A percentile compares a stretch with the other conserved stretches of the same genome.
Conservation (phyloP, 2,329 filamentous ascomycete genomes). For the Diaporthe vexans region DNA sequence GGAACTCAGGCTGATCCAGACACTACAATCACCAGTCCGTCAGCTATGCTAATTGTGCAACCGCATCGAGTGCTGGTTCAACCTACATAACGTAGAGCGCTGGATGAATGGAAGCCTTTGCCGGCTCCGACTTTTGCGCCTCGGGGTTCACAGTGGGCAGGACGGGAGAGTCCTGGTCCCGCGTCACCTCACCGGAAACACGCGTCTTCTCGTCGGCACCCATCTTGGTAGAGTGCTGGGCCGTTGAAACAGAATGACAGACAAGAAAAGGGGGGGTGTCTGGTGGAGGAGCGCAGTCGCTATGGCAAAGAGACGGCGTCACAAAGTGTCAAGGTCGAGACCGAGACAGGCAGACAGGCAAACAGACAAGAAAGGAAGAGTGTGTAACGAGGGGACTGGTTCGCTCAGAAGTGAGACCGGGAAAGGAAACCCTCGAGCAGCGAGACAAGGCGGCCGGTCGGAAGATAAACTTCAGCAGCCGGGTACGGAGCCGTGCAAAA, state of each 20-base stretch:
- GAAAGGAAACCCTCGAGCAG: conserved; percentile 14
- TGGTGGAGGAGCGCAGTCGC: conserved; percentile 24
- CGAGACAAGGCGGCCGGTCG: conserved; percentile 22
- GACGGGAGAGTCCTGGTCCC: conserved; percentile 71
- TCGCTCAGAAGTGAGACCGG: conserved; percentile 20
- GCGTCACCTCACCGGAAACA: conserved; percentile 81
- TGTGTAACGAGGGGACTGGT: conserved; percentile 41
- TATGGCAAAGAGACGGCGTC: conserved; percentile 7
- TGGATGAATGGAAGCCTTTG: conserved; percentile 79
- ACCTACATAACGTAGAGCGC: conserved; percentile 85
- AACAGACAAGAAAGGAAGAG: conserved; percentile 18
- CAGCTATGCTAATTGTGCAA: neutral
- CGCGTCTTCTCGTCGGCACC: conserved; percentile 84
- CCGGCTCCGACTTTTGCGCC: conserved; percentile 76
- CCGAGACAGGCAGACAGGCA: neutral
- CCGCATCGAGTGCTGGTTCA: neutral
- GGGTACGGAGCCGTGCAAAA: conserved; percentile 17
- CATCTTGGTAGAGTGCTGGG: conserved; percentile 60
- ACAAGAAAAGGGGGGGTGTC: conserved; percentile 11
- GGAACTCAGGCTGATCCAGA: conserved; percentile 93
- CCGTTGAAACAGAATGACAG: neutral
- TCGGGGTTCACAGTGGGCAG: conserved; percentile 87
- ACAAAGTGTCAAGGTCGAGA: conserved; percentile 17
- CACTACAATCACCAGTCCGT: conserved; percentile 62
- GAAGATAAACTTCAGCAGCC: conserved; percentile 28